These are phyloP conservation scores for Bipolaris sorokiniana DNA, from an alignment of 2,329 filamentous ascomycete species.

Conservation along the genomic window DNA sequence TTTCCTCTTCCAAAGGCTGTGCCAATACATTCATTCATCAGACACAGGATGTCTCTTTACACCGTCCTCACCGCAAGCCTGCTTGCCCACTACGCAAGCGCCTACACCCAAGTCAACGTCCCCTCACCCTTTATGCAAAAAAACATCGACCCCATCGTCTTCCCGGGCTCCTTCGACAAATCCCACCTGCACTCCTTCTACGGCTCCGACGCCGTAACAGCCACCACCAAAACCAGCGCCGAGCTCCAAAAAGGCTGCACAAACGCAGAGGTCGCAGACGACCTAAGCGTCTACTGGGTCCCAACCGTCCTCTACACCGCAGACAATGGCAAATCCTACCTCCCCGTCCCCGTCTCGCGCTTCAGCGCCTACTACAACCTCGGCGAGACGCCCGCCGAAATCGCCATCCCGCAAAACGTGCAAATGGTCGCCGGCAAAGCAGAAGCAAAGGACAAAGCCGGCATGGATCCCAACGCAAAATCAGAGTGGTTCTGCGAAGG, in stretches of 20 bases:
- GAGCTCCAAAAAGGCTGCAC: conserved; percentile 55
- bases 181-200: conserved; percentile 56
- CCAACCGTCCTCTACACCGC: conserved; percentile 52
- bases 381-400: conserved; percentile 50
- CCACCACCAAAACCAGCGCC: conserved; percentile 46
- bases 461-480: conserved; percentile 32
- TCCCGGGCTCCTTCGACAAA: conserved; percentile 49
- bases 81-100: conserved; percentile 35
- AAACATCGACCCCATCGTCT: conserved; percentile 55
- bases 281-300: conserved; percentile 56
- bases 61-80: conserved; percentile 32
- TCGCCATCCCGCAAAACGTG: conserved; percentile 55
- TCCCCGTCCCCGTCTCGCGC: conserved; percentile 41
- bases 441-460: conserved; percentile 37
- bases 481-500: conserved; percentile 39
- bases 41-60: conserved; percentile 43
- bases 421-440: conserved; percentile 52
- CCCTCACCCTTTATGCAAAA: conserved; percentile 51
- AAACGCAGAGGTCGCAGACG: conserved; percentile 55
- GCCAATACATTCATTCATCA: conserved; percentile 21
- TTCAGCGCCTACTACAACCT: conserved; percentile 59
- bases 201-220: conserved; percentile 53
- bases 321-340: conserved; percentile 43
- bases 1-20: neutral
- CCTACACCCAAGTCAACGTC: conserved; percentile 47